Base-by-base conservation (phyloP, 169 alveolate species). In the Theileria luwenshuni region DNA sequence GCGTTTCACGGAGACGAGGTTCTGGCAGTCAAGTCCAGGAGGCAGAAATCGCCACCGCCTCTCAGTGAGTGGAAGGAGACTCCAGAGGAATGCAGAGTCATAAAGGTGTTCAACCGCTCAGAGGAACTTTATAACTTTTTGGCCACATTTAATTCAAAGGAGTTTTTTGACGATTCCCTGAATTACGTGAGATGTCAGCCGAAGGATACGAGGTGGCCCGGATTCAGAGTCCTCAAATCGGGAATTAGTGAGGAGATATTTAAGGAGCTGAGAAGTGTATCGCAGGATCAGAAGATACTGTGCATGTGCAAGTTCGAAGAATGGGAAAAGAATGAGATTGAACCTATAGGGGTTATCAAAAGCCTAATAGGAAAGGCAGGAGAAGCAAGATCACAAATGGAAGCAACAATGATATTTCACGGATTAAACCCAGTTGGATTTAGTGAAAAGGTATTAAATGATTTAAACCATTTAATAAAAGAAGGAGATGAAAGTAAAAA, bases 1-100 rank as follows among this genome's bases (percentile, higher is more conserved):
- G 93, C 93, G 8, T 62, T 90, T 45, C 87, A 90, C 62, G 92
- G 90, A 0, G 94, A 90, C 43, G 65, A 72, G 10, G 94, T 90
- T 23, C 85, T 77, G 58, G 93, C 86, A 3, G 38, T 85, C 25
- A 62, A 83, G 32, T 76, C 63, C 30, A 45, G 93, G 38, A 58
- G 93, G 35, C 81, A 69, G 52, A 62, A 79, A 33, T 30, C 61
- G 28, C 5, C 15, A 43, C 5, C 65, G 38, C 65, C 65, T 17
- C 25, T 23, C 15, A 41, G 15, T 25, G 38, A 56, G 19, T 13
- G 23, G 41, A 30, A 64, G 15, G 67, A 23, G 54, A 43, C 21
- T 12, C 30, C 69, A 0, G 38, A 68, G 13, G 75, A 74, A 45
- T 81, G 85, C 70, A 52, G 89, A 49, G 76, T 81, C 15, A 56